phyloP scores from a whole-genome alignment of 495 filamentous ascomycete genomes.

The Cryomyces antarcticus region DNA sequence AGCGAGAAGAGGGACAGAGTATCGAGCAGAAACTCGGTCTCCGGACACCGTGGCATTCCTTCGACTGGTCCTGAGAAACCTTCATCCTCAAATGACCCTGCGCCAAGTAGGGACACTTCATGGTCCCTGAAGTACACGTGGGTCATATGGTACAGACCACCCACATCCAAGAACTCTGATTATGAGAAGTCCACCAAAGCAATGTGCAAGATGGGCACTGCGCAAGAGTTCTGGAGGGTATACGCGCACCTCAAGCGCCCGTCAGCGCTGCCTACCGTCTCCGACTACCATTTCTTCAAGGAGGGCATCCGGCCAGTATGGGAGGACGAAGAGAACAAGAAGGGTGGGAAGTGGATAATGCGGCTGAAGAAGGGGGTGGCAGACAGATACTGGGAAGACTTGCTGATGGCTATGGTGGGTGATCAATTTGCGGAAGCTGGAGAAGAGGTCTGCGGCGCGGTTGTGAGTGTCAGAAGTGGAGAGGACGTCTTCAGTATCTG shows the following conservation, averaged over 20 bases:
- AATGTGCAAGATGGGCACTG: slow-evolving; percentile 60
- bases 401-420: slow-evolving; percentile 75
- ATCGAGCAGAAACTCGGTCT: slow-evolving; percentile 18
- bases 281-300: slow-evolving; percentile 96
- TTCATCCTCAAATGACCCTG: neutral
- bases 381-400: slow-evolving; percentile 95
- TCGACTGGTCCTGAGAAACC: neutral
- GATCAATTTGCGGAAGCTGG: slow-evolving; percentile 88
- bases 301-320: slow-evolving; percentile 92
- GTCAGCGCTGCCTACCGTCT: slow-evolving; percentile 71
- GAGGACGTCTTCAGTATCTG: slow-evolving; percentile 97
- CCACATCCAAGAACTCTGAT: slow-evolving; percentile 89
- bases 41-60: slow-evolving; percentile 14
- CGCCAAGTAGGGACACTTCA: slow-evolving; percentile 4
- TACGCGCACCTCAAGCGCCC: slow-evolving; percentile 84
- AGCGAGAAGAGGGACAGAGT: slow-evolving; percentile 42
- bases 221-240: slow-evolving; percentile 82
- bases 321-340: slow-evolving; percentile 95
- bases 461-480: slow-evolving; percentile 81
- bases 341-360: slow-evolving; percentile 93
- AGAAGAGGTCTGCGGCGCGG: slow-evolving; percentile 86
- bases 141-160: slow-evolving; percentile 93
- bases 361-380: slow-evolving; percentile 88
- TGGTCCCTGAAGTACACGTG: slow-evolving; percentile 58
- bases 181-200: slow-evolving; percentile 92